A percentile compares a stretch with the other conserved stretches of the same genome.
phyloP scores from a whole-genome alignment of 2,329 filamentous ascomycete species.

The Penicillium olsonii region DNA sequence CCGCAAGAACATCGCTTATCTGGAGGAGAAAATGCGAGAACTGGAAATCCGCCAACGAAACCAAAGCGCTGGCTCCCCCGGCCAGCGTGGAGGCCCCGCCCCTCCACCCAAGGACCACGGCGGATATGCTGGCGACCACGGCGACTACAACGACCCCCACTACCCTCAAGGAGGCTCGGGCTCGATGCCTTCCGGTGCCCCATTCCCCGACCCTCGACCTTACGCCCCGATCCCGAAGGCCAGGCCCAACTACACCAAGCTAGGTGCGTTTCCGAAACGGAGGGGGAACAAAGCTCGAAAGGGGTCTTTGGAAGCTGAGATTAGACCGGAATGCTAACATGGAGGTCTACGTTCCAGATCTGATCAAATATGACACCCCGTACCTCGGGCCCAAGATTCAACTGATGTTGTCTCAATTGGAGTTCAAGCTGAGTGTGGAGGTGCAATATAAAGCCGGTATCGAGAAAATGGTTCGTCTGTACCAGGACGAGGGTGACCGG shows the following conservation, averaged over 20 bases:
- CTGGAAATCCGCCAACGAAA: conserved; percentile 78
- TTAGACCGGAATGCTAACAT: conserved; percentile 24
- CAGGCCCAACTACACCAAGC: conserved; percentile 90
- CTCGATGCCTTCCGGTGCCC: conserved; percentile 77
- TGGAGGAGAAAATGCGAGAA: conserved; percentile 88
- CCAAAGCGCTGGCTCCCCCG: conserved; percentile 49
- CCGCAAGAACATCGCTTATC: conserved; percentile 89
- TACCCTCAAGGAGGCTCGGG: conserved; percentile 66
- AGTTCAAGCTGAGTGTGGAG: conserved; percentile 98
- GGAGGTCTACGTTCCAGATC: conserved; percentile 59
- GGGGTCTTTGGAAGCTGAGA: neutral
- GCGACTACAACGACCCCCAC: conserved; percentile 63
- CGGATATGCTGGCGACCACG: conserved; percentile 57
- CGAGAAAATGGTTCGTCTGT: conserved; percentile 98
- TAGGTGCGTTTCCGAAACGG: conserved; percentile 64
- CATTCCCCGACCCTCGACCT: conserved; percentile 73
- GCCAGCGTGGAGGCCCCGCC: conserved; percentile 55
- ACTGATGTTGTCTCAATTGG: conserved; percentile 96
- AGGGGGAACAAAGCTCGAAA: neutral
- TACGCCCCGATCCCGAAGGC: conserved; percentile 68
- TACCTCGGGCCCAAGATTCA: conserved; percentile 96
- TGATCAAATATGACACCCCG: conserved; percentile 97
- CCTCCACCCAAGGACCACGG: conserved; percentile 71
- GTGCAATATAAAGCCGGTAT: conserved; percentile 99
- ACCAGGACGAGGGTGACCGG: conserved; percentile 94